A percentile compares a stretch with the other conserved stretches of the same genome.
Conservation (phyloP, 1,139 yeast genomes). For the Blastobotrys capitulatus region DNA sequence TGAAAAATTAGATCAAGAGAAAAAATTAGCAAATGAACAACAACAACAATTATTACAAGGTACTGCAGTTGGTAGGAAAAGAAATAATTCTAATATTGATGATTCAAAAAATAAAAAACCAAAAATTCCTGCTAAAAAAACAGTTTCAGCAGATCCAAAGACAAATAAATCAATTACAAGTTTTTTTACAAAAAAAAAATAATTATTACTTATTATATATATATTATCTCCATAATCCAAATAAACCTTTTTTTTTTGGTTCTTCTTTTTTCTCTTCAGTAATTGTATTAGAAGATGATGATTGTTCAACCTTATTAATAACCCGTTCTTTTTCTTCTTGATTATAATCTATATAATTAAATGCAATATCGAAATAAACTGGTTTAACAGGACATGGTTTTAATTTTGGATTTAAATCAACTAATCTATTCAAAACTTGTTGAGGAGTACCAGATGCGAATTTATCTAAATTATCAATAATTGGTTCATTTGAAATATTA, state of each 20-base stretch:
- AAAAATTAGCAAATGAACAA: neutral
- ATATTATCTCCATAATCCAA: constrained; percentile 10
- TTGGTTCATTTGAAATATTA: constrained; percentile 11
- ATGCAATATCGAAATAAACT: constrained; percentile 84
- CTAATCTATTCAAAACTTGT: constrained; percentile 40
- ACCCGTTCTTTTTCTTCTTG: constrained; percentile 12
- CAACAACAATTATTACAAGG: constrained; percentile 3
- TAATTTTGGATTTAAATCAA: constrained; percentile 43
- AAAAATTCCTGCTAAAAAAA: neutral
- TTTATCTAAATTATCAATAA: constrained; percentile 48
- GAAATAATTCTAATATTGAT: constrained; percentile 1
- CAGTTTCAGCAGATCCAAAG: constrained; percentile 10
- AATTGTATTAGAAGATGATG: neutral
- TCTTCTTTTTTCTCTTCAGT: neutral
- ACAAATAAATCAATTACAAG: constrained; percentile 22
- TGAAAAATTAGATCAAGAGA: neutral
- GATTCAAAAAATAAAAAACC: constrained; percentile 6
- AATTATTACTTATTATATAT: too few species aligned
- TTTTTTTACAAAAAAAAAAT: constrained; percentile 22
- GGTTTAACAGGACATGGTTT: constrained; percentile 74
- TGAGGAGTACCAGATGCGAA: constrained; percentile 37
- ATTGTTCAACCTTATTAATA: neutral
- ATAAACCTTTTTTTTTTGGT: constrained; percentile 14
- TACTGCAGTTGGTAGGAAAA: constrained; percentile 4
- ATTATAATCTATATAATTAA: constrained; percentile 62